A percentile compares a stretch with the other conserved stretches of the same genome.
Evolutionary conservation across 441 rosid species (phyloP).

Genomic region (Euphorbia corollata): DNA sequence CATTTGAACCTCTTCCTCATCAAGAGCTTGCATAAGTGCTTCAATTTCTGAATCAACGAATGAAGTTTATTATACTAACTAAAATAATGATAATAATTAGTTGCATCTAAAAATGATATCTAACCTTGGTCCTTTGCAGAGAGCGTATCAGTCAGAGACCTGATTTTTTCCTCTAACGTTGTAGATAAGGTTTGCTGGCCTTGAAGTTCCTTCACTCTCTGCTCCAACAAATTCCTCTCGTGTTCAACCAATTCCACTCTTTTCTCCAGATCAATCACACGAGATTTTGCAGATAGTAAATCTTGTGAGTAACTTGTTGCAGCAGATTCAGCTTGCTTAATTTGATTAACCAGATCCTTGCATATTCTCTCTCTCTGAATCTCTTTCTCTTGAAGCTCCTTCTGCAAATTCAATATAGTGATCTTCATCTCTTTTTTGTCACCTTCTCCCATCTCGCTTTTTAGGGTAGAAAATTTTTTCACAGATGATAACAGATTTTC

Average conservation of each 20-base stretch:
- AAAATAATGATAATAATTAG: constrained; percentile 1
- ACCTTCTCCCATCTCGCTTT: constrained; percentile 46
- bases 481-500: constrained; percentile 47
- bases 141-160: constrained; percentile 44
- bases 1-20: constrained; percentile 96
- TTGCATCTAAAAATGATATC: constrained; percentile 19
- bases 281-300: constrained; percentile 56
- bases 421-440: constrained; percentile 67
- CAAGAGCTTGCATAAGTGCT: constrained; percentile 97
- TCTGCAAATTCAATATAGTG: constrained; percentile 66
- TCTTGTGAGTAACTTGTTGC: constrained; percentile 53
- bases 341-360: constrained; percentile 85
- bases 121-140: constrained; percentile 91
- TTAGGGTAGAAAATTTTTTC: constrained; percentile 42
- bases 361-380: constrained; percentile 75
- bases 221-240: constrained; percentile 50
- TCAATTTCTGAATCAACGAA: constrained; percentile 64
- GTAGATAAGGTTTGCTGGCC: constrained; percentile 42
- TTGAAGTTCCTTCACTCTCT: constrained; percentile 55
- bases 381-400: constrained; percentile 92
- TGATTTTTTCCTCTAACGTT: constrained; percentile 55
- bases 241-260: constrained; percentile 39
- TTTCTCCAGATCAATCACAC: constrained; percentile 54
- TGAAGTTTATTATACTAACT: constrained; percentile 14
- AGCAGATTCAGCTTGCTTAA: constrained; percentile 86